These are phyloP conservation scores for Hypomontagnella monticulosa DNA, from an alignment of 495 filamentous ascomycete genomes.

Conservation along the genomic window DNA sequence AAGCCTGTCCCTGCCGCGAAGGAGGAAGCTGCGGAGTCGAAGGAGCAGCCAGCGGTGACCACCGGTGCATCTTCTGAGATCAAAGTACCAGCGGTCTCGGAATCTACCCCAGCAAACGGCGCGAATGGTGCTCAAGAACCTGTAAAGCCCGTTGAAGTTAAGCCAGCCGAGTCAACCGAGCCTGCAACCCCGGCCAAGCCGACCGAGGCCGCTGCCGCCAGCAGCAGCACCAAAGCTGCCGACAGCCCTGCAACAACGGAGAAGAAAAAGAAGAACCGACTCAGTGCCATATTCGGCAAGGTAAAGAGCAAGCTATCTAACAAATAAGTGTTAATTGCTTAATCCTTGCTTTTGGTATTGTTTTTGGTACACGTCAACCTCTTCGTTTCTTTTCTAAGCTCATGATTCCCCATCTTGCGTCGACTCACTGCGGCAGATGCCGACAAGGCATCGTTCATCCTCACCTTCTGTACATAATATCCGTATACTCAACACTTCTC, in stretches of 20 bases:
- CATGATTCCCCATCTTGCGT: conserved; percentile 55
- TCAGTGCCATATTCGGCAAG: conserved; percentile 65
- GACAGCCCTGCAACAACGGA: conserved; percentile 48
- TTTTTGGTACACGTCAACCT: conserved; percentile 35
- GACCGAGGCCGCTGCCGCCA: conserved; percentile 39
- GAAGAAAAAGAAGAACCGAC: conserved; percentile 68
- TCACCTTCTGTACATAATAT: conserved; percentile 41
- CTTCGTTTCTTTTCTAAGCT: conserved; percentile 43
- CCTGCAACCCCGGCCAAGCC: conserved; percentile 35
- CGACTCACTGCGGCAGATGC: conserved; percentile 39
- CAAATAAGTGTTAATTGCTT: conserved; percentile 31
- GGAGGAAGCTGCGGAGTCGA: conserved; percentile 49
- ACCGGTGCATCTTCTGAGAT: conserved; percentile 40
- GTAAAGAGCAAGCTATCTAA: conserved; percentile 65
- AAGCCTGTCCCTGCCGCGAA: conserved; percentile 54
- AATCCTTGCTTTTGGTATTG: conserved; percentile 32
- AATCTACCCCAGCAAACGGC: conserved; percentile 22
- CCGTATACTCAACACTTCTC: conserved; percentile 28
- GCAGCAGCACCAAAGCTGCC: conserved; percentile 48
- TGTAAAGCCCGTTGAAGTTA: conserved; percentile 33
- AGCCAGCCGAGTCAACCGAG: conserved; percentile 36
- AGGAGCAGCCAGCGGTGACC: conserved; percentile 22
- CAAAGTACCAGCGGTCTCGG: conserved; percentile 29
- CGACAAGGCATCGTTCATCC: conserved; percentile 35
- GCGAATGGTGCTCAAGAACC: conserved; percentile 31